Base-by-base conservation (phyloP, 164 flowering plant species). In the Nelumbo lutea region DNA sequence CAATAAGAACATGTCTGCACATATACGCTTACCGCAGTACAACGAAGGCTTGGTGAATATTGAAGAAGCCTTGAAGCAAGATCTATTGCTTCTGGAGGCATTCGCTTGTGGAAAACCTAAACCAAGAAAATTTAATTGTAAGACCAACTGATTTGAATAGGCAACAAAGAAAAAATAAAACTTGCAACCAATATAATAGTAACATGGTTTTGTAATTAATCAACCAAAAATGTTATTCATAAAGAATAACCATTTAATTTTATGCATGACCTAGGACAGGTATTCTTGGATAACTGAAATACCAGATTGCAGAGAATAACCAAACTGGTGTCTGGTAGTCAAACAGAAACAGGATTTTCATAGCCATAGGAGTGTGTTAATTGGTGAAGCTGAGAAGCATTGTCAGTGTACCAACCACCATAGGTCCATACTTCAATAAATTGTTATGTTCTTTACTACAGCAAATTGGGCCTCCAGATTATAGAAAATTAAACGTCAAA, bases 41-140 rank as follows among this genome's bases (percentile, higher is more conserved):
- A 93, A 61, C 98, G 97, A 74, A 93, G 97, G 79, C 90, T 90
- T 14, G 98, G 98, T 46, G 98, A 93, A 70, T 93, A 93, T 60
- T 93, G 98, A 60, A 93, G 91, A 68, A 93, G 89, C 39, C 98
- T 80, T 53, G 98, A 93, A 50, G 94, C 87, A 70, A 93, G 98
- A 76, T 93, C 98, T 72, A 93, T 90, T 51, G 98, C 98, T 84
- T 93, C 98, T 59, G 98, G 91, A 77, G 98, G 98, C 96, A 87
- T 92, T 67, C 91, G 73, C 64, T 92, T 87, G 77, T 88, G 95
- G 69, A 93, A 93, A 64, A 93, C 91, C 98, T 93, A 75, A 57
- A 72, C 15, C 39, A 70, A 65, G 67, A 47, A 71, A 44, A 48
- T 44, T 9, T 42, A 43, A 40, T 45, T 38, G 38, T 65, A 69